Evolutionary conservation across 2,329 filamentous ascomycete species (phyloP), one percentile per base, ranked within the genome.

Genomic region (Fusarium sterilihyphosum): DNA sequence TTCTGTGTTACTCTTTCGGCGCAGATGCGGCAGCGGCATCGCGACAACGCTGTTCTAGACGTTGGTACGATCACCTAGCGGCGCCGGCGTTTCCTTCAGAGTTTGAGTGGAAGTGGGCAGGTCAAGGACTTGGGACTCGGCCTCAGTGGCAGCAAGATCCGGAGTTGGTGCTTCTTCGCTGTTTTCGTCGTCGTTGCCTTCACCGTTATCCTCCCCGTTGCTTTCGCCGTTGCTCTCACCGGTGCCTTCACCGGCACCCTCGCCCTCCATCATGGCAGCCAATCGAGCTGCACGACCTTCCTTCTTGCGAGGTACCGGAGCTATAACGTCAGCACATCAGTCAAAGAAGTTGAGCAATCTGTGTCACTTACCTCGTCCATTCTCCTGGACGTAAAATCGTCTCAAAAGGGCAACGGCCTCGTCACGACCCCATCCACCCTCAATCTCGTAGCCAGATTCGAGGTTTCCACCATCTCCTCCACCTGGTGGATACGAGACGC

Each of bases 381-480:
- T 99, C 83, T 99, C 95, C 83, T 99, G 96, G 38, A 99, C 94
- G 82, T 99, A 99, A 83, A 99, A 99, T 67, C 96, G 92, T 73
- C 97, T 89, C 75, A 99, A 87, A 75, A 99, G 84, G 82, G 96
- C 95, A 69, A 99, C 97, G 9, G 96, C 96, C 80, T 98, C 96
- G 79, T 98, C 94, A 53, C 94, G 90, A 78, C 94, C 94, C 86
- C 97, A 92, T 3, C 95, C 96, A 44, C 95, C 94, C 80, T 95
- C 92, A 65, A 94, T 94, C 52, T 93, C 91, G 81, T 94, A 98
- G 10, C 94, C 91, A 16, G 86, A 87, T 81, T 98, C 95, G 52
- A 97, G 89, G 73, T 92, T 92, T 29, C 89, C 89, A 64, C 92
- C 92, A 74, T 90, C 87, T 16, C 88, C 85, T 26, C 83, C 83